These are phyloP conservation scores for Parastagonospora avenae DNA, from an alignment of 2,329 filamentous ascomycete species.

Conservation along the genomic window DNA sequence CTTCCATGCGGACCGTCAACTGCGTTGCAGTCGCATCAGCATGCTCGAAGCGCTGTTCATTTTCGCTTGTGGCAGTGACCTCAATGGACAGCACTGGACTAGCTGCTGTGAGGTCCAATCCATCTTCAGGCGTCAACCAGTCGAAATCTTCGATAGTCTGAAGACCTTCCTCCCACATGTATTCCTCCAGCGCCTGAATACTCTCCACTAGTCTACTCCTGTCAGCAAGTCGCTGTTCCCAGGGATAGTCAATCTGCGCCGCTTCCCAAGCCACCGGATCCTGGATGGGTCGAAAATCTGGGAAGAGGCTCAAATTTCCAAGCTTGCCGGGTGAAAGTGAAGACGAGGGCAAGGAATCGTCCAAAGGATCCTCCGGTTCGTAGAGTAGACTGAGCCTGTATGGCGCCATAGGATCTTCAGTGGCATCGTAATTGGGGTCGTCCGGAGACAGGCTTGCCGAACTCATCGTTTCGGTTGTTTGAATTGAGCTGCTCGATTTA, in stretches of 20 bases:
- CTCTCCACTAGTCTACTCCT: constrained; percentile 3
- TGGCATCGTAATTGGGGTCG: too few relatives aligned
- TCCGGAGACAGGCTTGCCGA: too few relatives aligned
- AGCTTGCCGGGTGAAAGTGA: background rate
- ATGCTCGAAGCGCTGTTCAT: too few relatives aligned
- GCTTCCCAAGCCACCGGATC: too few relatives aligned
- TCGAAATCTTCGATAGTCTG: constrained; percentile 31
- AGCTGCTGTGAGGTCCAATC: background rate
- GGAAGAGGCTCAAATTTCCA: background rate
- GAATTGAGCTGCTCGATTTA: too few relatives aligned
- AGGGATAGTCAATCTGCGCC: background rate
- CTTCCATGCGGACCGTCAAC: too few relatives aligned
- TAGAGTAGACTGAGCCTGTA: background rate
- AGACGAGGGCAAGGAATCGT: background rate
- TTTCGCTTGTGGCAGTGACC: too few relatives aligned
- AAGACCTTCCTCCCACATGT: constrained; percentile 27
- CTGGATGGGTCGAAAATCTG: background rate
- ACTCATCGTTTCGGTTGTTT: too few relatives aligned
- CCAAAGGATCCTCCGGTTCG: background rate
- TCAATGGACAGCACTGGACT: too few relatives aligned
- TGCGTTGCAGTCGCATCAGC: too few relatives aligned
- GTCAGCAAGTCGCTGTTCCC: too few relatives aligned
- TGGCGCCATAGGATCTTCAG: too few relatives aligned
- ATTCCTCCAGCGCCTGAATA: constrained; percentile 1
- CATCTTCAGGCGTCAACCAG: constrained; percentile 13